Conservation (phyloP, 345 rosid species). For the Trapa bicornis region DNA sequence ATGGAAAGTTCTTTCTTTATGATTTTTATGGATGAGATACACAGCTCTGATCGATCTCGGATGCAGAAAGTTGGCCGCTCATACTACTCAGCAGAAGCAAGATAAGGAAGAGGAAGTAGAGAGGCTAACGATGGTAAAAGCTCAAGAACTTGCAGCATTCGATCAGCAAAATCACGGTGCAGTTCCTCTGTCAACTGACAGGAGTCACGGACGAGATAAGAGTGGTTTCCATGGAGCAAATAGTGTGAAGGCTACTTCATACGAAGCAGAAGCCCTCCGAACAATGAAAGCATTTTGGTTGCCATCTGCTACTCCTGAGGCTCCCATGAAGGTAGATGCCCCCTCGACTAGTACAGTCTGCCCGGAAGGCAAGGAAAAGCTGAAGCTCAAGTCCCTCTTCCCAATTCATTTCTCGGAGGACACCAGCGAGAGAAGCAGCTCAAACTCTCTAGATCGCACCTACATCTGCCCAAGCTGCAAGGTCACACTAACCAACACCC, state of each 20-base stretch:
- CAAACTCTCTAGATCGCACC: constrained; percentile 48
- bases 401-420: constrained; percentile 63
- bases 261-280: constrained; percentile 87
- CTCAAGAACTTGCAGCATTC: constrained; percentile 80
- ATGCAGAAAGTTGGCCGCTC: constrained; percentile 65
- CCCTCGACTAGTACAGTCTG: constrained; percentile 59
- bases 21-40: background rate
- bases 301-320: constrained; percentile 97
- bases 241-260: constrained; percentile 82
- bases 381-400: constrained; percentile 75
- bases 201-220: constrained; percentile 56
- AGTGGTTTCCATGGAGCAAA: constrained; percentile 91
- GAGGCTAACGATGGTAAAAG: constrained; percentile 49
- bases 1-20: background rate
- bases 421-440: constrained; percentile 35
- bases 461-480: constrained; percentile 92
- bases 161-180: constrained; percentile 98
- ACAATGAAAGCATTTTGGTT: constrained; percentile 99
- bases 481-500: constrained; percentile 78
- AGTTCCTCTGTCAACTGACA: constrained; percentile 67
- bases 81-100: constrained; percentile 53
- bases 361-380: constrained; percentile 88
- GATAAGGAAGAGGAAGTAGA: constrained; percentile 85
- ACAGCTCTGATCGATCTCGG: background rate
- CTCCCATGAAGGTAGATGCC: constrained; percentile 57